Evolutionary conservation across 495 filamentous ascomycete species (phyloP).

Genomic region (Penicillium nucicola): DNA sequence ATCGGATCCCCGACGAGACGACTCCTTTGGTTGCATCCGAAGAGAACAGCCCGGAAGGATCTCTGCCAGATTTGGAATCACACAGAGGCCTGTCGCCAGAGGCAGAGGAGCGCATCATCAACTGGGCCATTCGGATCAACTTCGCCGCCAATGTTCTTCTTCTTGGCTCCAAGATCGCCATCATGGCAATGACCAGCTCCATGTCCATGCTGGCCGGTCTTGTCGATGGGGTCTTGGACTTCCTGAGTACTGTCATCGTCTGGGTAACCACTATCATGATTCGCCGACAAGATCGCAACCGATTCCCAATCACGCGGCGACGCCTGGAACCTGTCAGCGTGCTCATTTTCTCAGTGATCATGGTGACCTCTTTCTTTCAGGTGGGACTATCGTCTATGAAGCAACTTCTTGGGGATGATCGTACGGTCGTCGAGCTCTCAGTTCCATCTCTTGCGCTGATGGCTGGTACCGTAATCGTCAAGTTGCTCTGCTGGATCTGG

Average conservation of each 20-base stretch:
- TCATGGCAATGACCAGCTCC: slow-evolving; percentile 74
- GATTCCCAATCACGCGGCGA: slow-evolving; percentile 79
- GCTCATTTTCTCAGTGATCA: slow-evolving; percentile 76
- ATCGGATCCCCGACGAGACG: slow-evolving; percentile 69
- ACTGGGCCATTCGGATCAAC: slow-evolving; percentile 81
- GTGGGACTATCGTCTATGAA: slow-evolving; percentile 71
- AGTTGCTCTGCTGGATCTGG: slow-evolving; percentile 83
- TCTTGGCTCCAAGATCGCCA: slow-evolving; percentile 74
- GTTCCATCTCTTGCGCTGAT: slow-evolving; percentile 78
- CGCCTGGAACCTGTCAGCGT: slow-evolving; percentile 77
- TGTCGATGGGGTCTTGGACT: slow-evolving; percentile 86
- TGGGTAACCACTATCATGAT: slow-evolving; percentile 79
- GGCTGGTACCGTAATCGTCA: slow-evolving; percentile 77
- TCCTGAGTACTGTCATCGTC: slow-evolving; percentile 81
- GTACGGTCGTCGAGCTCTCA: slow-evolving; percentile 66
- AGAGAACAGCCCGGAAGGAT: slow-evolving; percentile 22
- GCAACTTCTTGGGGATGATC: slow-evolving; percentile 61
- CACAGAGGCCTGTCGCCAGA: slow-evolving; percentile 54
- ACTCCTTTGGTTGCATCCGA: slow-evolving; percentile 51
- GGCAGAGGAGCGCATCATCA: slow-evolving; percentile 64
- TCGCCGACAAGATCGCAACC: slow-evolving; percentile 68
- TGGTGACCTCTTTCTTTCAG: slow-evolving; percentile 86
- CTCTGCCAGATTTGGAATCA: slow-evolving; percentile 35
- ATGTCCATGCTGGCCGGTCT: slow-evolving; percentile 86
- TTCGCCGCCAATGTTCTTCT: slow-evolving; percentile 78